Evolutionary conservation across 2,329 filamentous ascomycete species (phyloP).

Genomic region (Thielaviopsis musarum): DNA sequence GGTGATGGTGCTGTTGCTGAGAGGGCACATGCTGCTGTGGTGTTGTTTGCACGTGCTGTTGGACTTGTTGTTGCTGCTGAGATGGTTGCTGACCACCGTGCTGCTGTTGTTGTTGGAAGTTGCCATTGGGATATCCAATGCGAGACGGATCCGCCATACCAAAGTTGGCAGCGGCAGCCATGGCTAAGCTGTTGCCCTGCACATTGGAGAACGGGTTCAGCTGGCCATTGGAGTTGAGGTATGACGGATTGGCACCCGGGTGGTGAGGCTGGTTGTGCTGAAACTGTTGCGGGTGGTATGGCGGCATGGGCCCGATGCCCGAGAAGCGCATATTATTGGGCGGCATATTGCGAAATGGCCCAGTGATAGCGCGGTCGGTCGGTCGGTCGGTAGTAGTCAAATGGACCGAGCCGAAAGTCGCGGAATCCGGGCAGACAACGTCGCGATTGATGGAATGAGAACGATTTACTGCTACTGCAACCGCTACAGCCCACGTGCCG

Average conservation of each 20-base stretch:
- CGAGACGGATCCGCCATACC: conserved; percentile 13
- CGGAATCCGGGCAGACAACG: background rate
- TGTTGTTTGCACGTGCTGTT: conserved; percentile 20
- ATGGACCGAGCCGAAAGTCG: background rate
- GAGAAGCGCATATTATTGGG: conserved; percentile 21
- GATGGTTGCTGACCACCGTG: conserved; percentile 16
- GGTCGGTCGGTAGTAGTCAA: background rate
- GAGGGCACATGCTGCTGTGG: conserved; percentile 9
- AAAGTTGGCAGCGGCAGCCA: conserved; percentile 37
- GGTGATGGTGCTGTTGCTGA: conserved; percentile 39
- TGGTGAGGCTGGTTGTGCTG: conserved; percentile 34
- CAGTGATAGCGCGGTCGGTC: background rate
- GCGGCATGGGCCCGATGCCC: conserved; percentile 25
- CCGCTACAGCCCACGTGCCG: background rate
- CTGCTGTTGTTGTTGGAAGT: conserved; percentile 32
- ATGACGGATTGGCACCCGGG: conserved; percentile 49
- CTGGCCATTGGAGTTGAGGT: conserved; percentile 50
- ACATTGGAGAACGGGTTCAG: conserved; percentile 48
- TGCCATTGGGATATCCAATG: conserved; percentile 10
- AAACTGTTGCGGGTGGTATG: conserved; percentile 29
- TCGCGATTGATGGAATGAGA: background rate
- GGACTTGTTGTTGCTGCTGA: conserved; percentile 25
- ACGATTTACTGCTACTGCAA: background rate
- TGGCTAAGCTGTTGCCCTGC: conserved; percentile 38
- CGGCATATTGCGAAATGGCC: conserved; percentile 8